Evolutionary conservation across 371 early-diverging fungal species (phyloP).

Genomic region (Mucor irregularis): DNA sequence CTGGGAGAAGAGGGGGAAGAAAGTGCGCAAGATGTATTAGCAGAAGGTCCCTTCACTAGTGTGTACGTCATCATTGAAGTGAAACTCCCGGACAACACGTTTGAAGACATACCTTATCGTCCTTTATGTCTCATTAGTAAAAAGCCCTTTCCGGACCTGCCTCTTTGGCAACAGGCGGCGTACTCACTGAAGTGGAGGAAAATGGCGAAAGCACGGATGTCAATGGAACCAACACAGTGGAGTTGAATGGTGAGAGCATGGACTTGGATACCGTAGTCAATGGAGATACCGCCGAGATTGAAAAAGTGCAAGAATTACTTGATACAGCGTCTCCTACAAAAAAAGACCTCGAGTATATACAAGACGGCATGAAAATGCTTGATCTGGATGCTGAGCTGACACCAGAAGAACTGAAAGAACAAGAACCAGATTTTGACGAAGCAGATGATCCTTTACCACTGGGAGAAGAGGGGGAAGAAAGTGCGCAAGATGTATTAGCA

Average conservation of each 20-base stretch:
- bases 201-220: no score
- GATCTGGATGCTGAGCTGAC: background rate
- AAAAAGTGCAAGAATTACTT: no score
- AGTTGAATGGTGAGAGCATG: no score
- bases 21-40: constrained; percentile 24
- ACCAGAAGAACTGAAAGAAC: background rate
- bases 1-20: no score
- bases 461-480: constrained; percentile 11
- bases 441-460: no score
- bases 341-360: background rate
- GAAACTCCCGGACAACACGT: constrained; percentile 12
- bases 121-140: constrained; percentile 52
- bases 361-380: background rate
- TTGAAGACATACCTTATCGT: constrained; percentile 41
- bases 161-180: no score
- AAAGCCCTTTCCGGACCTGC: constrained; percentile 45
- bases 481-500: constrained; percentile 25
- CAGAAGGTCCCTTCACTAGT: constrained; percentile 31
- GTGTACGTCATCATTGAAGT: constrained; percentile 32
- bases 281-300: background rate
- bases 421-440: background rate
- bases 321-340: no score
- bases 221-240: no score
- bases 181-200: no score
- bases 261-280: no score